Conservation (phyloP, 2,329 filamentous ascomycete species). For the Pseudogymnoascus sp. region DNA sequence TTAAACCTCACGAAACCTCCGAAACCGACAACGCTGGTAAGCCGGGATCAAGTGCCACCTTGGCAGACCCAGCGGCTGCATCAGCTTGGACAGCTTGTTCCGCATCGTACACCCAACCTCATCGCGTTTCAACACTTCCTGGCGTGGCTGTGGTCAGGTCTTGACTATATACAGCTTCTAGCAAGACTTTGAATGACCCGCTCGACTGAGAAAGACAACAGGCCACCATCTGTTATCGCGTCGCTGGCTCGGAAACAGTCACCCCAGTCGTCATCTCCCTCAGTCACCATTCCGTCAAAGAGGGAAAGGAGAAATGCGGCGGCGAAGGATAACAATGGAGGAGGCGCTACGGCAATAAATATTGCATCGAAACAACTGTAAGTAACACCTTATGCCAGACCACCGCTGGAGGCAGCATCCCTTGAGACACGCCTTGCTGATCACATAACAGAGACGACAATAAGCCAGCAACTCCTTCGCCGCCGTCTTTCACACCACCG, state of each 20-base stretch:
- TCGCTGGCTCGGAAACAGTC: constrained; percentile 19
- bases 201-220: constrained; percentile 28
- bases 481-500: constrained; percentile 14
- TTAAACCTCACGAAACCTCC: background rate
- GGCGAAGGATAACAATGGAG: constrained; percentile 25
- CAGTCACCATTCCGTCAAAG: constrained; percentile 24
- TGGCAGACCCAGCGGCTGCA: constrained; percentile 3
- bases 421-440: constrained; percentile 12
- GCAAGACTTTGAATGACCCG: constrained; percentile 29
- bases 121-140: background rate
- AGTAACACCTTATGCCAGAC: constrained; percentile 14
- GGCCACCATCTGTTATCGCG: constrained; percentile 17
- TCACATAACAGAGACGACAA: constrained; percentile 18
- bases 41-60: constrained; percentile 5
- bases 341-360: constrained; percentile 26
- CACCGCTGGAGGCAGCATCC: background rate
- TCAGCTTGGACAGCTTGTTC: background rate
- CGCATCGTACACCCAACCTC: background rate
- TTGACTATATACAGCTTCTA: background rate
- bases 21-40: constrained; percentile 1
- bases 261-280: constrained; percentile 21
- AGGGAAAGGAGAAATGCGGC: constrained; percentile 29
- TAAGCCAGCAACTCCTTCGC: constrained; percentile 13
- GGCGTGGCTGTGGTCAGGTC: background rate
- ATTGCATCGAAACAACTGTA: constrained; percentile 26